Conservation (phyloP, 2,329 filamentous ascomycete species). For the Fusarium mangiferae region DNA sequence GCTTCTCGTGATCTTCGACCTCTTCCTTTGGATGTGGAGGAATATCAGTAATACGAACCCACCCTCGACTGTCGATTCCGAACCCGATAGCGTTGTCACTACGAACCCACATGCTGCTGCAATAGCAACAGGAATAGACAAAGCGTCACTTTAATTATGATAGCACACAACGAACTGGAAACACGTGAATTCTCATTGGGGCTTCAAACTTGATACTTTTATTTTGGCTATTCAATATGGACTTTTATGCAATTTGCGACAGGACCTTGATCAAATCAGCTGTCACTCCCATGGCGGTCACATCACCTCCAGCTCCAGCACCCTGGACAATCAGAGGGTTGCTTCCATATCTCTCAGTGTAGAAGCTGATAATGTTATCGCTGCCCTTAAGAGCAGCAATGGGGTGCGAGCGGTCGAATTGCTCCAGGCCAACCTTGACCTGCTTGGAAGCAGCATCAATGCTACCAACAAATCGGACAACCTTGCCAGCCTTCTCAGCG, state of each 20-base stretch:
- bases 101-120: slow-evolving; percentile 37
- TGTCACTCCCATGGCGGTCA: slow-evolving; percentile 98
- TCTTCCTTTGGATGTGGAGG: slow-evolving; percentile 65
- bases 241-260: slow-evolving; percentile 67
- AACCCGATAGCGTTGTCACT: slow-evolving; percentile 23
- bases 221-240: slow-evolving; percentile 30
- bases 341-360: slow-evolving; percentile 91
- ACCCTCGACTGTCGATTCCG: slow-evolving; percentile 25
- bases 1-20: slow-evolving; percentile 61
- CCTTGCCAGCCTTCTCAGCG: slow-evolving; percentile 89
- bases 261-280: slow-evolving; percentile 91
- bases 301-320: slow-evolving; percentile 91
- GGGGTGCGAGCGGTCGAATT: slow-evolving; percentile 86
- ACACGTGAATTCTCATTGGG: not conserved
- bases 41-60: slow-evolving; percentile 44
- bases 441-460: slow-evolving; percentile 84
- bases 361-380: slow-evolving; percentile 99
- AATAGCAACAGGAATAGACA: slow-evolving; percentile 40
- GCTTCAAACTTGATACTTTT: slow-evolving; percentile 26
- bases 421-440: slow-evolving; percentile 93
- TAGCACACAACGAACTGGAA: slow-evolving; percentile 1
- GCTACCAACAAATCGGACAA: slow-evolving; percentile 92
- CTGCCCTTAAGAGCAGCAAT: slow-evolving; percentile 96
- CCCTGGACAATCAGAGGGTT: slow-evolving; percentile 96
- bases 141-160: slow-evolving; percentile 31